phyloP scores from a whole-genome alignment of 208 protist genomes.

The Leishmania arabica region DNA sequence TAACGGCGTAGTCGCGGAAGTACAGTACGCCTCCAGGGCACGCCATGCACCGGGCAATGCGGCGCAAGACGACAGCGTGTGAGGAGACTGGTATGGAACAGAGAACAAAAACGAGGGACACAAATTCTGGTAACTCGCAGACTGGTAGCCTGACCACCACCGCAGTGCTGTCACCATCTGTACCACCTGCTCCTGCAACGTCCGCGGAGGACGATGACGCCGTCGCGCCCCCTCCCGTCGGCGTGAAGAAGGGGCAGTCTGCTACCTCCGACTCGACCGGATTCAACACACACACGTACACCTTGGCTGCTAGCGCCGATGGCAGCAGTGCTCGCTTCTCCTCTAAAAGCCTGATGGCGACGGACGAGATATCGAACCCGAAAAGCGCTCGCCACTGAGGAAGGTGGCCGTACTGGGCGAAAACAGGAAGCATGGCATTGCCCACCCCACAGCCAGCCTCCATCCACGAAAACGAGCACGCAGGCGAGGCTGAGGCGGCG shows the following conservation, averaged over 20 bases:
- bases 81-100: constrained; percentile 85
- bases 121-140: constrained; percentile 51
- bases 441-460: constrained; percentile 96
- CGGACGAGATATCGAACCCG: constrained; percentile 91
- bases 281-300: constrained; percentile 61
- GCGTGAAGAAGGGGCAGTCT: constrained; percentile 32
- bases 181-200: neutral
- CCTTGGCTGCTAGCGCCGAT: constrained; percentile 39
- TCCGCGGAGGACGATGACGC: neutral
- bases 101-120: constrained; percentile 95
- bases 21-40: constrained; percentile 75
- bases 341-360: constrained; percentile 84
- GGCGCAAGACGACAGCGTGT: constrained; percentile 52
- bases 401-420: constrained; percentile 78
- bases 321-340: constrained; percentile 47
- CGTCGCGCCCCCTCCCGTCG: neutral
- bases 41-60: constrained; percentile 64
- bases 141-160: neutral
- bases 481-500: neutral
- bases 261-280: constrained; percentile 55
- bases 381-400: constrained; percentile 60
- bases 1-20: constrained; percentile 88
- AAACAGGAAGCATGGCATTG: constrained; percentile 91
- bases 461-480: constrained; percentile 63
- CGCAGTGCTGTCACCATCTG: neutral